Evolutionary conservation across 78 protist species (phyloP), one percentile per base, ranked within the genome.

Genomic region (slime mould (Dictyostelium discoideum)): DNA sequence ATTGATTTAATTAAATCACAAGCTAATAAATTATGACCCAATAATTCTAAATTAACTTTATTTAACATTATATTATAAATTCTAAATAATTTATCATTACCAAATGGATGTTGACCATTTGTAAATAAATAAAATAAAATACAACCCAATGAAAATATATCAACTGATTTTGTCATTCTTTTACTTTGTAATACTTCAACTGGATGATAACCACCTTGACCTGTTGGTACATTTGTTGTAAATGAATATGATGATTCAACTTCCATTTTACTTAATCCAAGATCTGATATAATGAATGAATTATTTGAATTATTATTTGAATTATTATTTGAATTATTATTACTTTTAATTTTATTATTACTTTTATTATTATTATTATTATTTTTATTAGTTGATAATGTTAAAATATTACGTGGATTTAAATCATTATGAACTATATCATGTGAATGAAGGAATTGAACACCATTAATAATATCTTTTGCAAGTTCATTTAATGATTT

Each of bases 351-450:
- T n/a, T n/a, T n/a, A n/a, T n/a, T 54, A 16, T 16, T 54, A 16
- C 16, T 54, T 3, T 54, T 54, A 16, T 54, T 54, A 2, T 54
- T 16, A 54, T n/a, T n/a, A n/a, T n/a, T n/a, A n/a, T n/a, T n/a
- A n/a, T n/a, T n/a, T n/a, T 54, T 16, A 54, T 54, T 54, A 44
- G 14, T 44, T 54, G 65, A 54, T 16, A 54, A 16, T 7, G 42
- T 39, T 20, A 89, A 60, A 32, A 89, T 89, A 50, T 89, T 89
- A 22, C 94, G 22, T 22, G 94, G 94, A 50, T 89, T 89, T 26
- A 89, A 81, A 72, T 89, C 94, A 37, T 89, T 89, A 60, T 89
- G 94, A 3, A 89, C 94, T n/a, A 89, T 81, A 63, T 69, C 85
- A 22, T 89, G 1, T 11, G 48, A 24, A 32, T 89, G 94, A 0